Conservation (phyloP, 1,139 yeast genomes). For the Yamadazyma mexicana region DNA sequence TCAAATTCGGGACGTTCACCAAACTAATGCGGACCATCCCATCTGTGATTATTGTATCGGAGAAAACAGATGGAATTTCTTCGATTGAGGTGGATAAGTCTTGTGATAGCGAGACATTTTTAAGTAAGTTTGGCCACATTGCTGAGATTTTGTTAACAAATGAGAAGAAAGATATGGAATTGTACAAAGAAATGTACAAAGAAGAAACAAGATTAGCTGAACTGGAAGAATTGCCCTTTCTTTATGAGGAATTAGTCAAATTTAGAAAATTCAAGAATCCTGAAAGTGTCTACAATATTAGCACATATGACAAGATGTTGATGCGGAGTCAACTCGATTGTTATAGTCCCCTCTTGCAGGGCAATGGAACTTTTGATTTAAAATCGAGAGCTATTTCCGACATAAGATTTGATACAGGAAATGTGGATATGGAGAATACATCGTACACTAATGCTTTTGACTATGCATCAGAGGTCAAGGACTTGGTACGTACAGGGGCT, state of each 20-base stretch:
- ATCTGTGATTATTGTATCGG: slow-evolving; percentile 40
- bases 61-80: slow-evolving; percentile 31
- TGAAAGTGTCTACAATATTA: slow-evolving; percentile 62
- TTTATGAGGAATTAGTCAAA: slow-evolving; percentile 6
- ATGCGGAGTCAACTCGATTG: slow-evolving; percentile 94
- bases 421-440: slow-evolving; percentile 49
- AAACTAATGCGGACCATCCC: slow-evolving; percentile 33
- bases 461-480: slow-evolving; percentile 62
- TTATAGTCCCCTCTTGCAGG: slow-evolving; percentile 72
- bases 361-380: slow-evolving; percentile 88
- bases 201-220: background rate
- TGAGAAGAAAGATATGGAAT: slow-evolving; percentile 46
- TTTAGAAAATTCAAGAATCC: slow-evolving; percentile 18
- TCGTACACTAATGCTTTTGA: slow-evolving; percentile 41
- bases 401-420: slow-evolving; percentile 73
- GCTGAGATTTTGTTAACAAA: slow-evolving; percentile 74
- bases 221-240: slow-evolving; percentile 1
- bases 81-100: slow-evolving; percentile 75
- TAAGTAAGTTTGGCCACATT: slow-evolving; percentile 79
- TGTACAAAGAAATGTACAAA: slow-evolving; percentile 12
- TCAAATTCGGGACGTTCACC: slow-evolving; percentile 38
- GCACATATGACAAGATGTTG: slow-evolving; percentile 64
- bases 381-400: slow-evolving; percentile 92
- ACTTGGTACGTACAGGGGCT: slow-evolving; percentile 69
- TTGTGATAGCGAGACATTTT: slow-evolving; percentile 64